phyloP scores from a whole-genome alignment of 768 basidiomycete species.

The Lactifluus hygrophoroides region DNA sequence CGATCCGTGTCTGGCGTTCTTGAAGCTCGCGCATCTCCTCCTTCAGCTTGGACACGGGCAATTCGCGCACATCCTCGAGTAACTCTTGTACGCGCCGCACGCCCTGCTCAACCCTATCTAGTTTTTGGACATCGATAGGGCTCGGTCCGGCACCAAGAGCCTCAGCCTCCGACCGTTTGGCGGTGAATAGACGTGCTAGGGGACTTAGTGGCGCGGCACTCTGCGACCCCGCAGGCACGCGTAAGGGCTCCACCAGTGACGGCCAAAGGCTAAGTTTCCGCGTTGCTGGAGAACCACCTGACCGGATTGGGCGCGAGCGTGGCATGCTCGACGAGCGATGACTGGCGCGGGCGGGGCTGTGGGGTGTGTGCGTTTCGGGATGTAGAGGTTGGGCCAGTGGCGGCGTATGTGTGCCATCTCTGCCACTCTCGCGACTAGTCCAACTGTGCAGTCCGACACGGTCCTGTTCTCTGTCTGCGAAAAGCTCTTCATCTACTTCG shows the following conservation, averaged over 20 bases:
- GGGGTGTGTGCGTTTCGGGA: background rate
- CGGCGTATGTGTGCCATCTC: conserved; percentile 1
- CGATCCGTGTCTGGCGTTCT: conserved; percentile 70
- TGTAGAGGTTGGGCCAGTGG: background rate
- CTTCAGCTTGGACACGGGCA: conserved; percentile 59
- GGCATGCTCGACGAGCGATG: conserved; percentile 21
- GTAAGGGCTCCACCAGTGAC: conserved; percentile 15
- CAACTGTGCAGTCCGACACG: conserved; percentile 20
- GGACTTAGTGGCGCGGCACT: conserved; percentile 35
- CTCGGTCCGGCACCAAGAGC: conserved; percentile 15
- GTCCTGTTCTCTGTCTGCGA: conserved; percentile 41
- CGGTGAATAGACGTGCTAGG: conserved; percentile 39
- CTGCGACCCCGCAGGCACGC: conserved; percentile 23
- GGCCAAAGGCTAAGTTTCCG: conserved; percentile 25
- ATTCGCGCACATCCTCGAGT: conserved; percentile 51
- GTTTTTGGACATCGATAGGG: conserved; percentile 19
- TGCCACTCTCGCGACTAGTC: conserved; percentile 11
- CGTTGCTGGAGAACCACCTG: conserved; percentile 22
- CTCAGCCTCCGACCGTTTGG: conserved; percentile 13
- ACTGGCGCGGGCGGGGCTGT: background rate
- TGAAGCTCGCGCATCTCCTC: conserved; percentile 81
- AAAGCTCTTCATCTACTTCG: conserved; percentile 32
- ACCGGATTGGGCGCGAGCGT: conserved; percentile 19
- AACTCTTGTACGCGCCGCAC: conserved; percentile 50
- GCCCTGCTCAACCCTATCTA: conserved; percentile 36